Evolutionary conservation across 2,329 filamentous ascomycete genomes (phyloP).

Genomic region (Colletotrichum trifolii): DNA sequence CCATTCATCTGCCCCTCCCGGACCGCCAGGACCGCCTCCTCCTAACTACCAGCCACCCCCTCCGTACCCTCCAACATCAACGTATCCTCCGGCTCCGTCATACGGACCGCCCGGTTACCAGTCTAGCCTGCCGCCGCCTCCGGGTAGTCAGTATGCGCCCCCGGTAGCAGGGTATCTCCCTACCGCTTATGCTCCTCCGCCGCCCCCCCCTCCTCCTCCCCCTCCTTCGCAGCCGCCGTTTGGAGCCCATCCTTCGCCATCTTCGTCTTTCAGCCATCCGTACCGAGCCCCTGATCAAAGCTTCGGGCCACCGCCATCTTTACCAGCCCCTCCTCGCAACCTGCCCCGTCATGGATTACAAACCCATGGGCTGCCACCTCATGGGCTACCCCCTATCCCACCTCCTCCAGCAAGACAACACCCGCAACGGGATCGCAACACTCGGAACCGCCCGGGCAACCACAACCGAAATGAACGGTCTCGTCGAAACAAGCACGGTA

Average conservation of each 20-base stretch:
- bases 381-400: slow-evolving; percentile 18
- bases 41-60: slow-evolving; percentile 35
- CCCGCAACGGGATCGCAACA: slow-evolving; percentile 47
- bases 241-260: slow-evolving; percentile 8
- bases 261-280: slow-evolving; percentile 11
- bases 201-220: slow-evolving; percentile 12
- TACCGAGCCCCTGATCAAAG: slow-evolving; percentile 14
- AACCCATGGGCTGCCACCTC: neutral
- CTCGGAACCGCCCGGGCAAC: slow-evolving; percentile 44
- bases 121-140: slow-evolving; percentile 15
- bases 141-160: slow-evolving; percentile 11
- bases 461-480: slow-evolving; percentile 42
- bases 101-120: slow-evolving; percentile 25
- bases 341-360: neutral
- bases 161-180: slow-evolving; percentile 18
- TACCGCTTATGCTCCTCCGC: slow-evolving; percentile 7
- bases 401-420: slow-evolving; percentile 39
- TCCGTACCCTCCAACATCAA: slow-evolving; percentile 12
- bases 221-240: slow-evolving; percentile 27
- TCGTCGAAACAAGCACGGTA: slow-evolving; percentile 42
- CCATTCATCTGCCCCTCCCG: slow-evolving; percentile 39
- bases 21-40: slow-evolving; percentile 36
- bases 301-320: slow-evolving; percentile 15
- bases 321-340: slow-evolving; percentile 13
- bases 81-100: slow-evolving; percentile 14